These are phyloP conservation scores for Aspergillus puulaauensis DNA, from an alignment of 2,329 filamentous ascomycete genomes.

Conservation along the genomic window DNA sequence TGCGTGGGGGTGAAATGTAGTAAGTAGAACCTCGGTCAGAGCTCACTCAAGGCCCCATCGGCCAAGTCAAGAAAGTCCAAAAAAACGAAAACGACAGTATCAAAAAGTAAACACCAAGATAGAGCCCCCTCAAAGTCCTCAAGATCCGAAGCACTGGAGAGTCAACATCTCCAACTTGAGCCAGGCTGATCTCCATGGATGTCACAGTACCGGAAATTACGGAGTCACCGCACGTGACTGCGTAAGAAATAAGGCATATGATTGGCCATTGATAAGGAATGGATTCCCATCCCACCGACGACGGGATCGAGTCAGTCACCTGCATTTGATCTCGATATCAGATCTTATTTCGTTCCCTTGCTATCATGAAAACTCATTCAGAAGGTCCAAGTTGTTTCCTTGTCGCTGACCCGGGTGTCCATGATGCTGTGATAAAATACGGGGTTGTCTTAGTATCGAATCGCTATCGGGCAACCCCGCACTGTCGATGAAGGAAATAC, in stretches of 20 bases:
- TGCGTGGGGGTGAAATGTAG: conserved; percentile 6
- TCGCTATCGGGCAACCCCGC: background rate
- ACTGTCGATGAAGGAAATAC: background rate
- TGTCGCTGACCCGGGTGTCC: background rate
- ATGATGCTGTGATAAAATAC: background rate
- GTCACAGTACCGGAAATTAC: background rate
- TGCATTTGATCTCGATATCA: background rate
- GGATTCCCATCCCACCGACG: background rate
- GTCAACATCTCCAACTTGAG: background rate
- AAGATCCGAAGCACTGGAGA: background rate
- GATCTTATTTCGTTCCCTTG: background rate
- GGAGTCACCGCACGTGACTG: background rate
- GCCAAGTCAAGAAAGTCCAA: background rate
- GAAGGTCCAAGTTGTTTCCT: too few relatives aligned
- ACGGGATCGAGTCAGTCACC: conserved; percentile 2
- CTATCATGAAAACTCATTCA: too few relatives aligned
- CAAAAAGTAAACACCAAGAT: background rate
- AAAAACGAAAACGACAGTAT: background rate
- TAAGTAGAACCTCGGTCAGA: background rate
- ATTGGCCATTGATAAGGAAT: conserved; percentile 7
- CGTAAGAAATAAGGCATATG: background rate
- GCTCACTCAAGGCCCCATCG: background rate
- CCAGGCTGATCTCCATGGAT: background rate
- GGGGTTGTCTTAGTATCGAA: background rate
- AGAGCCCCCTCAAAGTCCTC: background rate